Evolutionary conservation across 805 yeast species (phyloP).

Genomic region (Pichia ethanolica): DNA sequence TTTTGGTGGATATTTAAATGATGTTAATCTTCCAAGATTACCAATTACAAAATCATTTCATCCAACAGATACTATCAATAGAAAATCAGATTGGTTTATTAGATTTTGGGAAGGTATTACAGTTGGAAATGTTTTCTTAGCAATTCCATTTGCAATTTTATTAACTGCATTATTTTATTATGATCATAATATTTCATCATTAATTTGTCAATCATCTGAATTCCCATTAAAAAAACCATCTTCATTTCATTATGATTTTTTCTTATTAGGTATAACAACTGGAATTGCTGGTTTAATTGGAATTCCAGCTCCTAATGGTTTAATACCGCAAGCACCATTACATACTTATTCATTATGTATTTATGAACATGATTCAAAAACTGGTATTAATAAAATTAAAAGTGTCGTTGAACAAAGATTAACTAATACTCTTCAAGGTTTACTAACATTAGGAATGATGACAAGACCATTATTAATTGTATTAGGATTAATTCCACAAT

Average conservation of each 20-base stretch:
- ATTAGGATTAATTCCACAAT: constrained; percentile 82
- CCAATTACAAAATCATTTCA: constrained; percentile 67
- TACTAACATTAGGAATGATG: constrained; percentile 81
- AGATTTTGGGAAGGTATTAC: constrained; percentile 63
- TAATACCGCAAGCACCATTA: constrained; percentile 94
- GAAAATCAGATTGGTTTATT: constrained; percentile 68
- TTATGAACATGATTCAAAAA: constrained; percentile 31
- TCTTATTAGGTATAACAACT: constrained; percentile 76
- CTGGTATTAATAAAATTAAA: constrained; percentile 28
- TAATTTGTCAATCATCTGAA: constrained; percentile 82
- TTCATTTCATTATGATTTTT: constrained; percentile 88
- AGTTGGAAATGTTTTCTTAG: constrained; percentile 74
- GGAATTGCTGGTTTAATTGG: constrained; percentile 85
- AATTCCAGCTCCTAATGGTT: constrained; percentile 92
- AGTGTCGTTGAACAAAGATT: constrained; percentile 84
- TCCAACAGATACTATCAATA: constrained; percentile 48
- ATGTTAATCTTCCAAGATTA: constrained; percentile 50
- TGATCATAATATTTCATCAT: constrained; percentile 90
- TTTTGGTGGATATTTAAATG: constrained; percentile 71
- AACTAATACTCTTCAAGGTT: constrained; percentile 79
- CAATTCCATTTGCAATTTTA: constrained; percentile 86
- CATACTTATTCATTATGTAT: constrained; percentile 77
- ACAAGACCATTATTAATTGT: constrained; percentile 77
- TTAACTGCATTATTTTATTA: constrained; percentile 82
- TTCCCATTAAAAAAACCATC: constrained; percentile 82